A percentile compares a stretch with the other conserved stretches of the same genome.
phyloP scores from a whole-genome alignment of 2,329 filamentous ascomycete species.

The Acephala macrosclerotiorum region DNA sequence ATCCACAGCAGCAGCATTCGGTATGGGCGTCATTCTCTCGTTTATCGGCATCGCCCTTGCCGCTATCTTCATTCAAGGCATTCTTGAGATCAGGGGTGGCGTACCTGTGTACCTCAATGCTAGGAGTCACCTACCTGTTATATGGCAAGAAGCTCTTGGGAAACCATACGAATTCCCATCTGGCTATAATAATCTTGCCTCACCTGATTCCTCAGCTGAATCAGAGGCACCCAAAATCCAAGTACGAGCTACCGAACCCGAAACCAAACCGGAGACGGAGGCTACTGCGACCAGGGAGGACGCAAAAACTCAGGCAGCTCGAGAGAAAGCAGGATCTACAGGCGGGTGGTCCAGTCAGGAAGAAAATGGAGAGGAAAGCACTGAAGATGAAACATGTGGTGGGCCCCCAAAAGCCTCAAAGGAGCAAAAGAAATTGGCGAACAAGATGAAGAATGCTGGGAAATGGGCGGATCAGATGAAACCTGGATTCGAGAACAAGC shows the following conservation, averaged over 20 bases:
- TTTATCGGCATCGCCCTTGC: slow-evolving; percentile 36
- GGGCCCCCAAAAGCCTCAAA: too few species aligned
- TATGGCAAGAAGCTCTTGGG: slow-evolving; percentile 38
- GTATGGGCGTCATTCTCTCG: slow-evolving; percentile 32
- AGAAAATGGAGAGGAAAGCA: slow-evolving; percentile 17
- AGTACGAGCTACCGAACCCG: neutral
- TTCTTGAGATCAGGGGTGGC: slow-evolving; percentile 42
- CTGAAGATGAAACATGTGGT: slow-evolving; percentile 13
- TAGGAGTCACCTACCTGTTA: slow-evolving; percentile 34
- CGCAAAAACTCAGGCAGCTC: neutral
- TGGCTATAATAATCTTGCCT: slow-evolving; percentile 24
- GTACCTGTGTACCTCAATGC: slow-evolving; percentile 36
- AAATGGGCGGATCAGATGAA: neutral
- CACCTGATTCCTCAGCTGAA: slow-evolving; percentile 9
- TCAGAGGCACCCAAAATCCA: neutral
- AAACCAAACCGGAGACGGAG: too few species aligned
- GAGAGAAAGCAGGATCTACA: slow-evolving; percentile 13
- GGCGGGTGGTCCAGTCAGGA: slow-evolving; percentile 5
- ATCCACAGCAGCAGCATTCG: slow-evolving; percentile 36
- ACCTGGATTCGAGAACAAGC: slow-evolving; percentile 4
- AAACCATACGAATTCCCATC: slow-evolving; percentile 37
- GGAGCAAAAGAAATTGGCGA: neutral
- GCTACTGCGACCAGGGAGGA: neutral
- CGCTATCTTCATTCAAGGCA: slow-evolving; percentile 39
- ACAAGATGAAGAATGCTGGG: neutral